Conservation (phyloP, 2,329 filamentous ascomycete species). For the Rhexocercosporidium sp. region DNA sequence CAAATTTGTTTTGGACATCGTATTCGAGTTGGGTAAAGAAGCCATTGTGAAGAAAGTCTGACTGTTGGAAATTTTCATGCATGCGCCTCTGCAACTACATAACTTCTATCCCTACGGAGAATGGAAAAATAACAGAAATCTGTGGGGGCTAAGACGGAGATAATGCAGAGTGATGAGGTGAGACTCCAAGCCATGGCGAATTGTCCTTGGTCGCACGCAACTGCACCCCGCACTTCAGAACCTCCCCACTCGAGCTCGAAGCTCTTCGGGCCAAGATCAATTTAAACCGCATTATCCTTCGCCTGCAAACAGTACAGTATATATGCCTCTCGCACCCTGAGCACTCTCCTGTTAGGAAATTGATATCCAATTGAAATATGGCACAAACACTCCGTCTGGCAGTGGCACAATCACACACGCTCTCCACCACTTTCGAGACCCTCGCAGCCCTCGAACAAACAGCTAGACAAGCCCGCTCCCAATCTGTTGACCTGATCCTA, state of each 20-base stretch:
- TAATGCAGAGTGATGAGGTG: too few species aligned
- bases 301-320: neutral
- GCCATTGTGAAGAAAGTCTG: too few species aligned
- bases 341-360: neutral
- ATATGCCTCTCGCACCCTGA: neutral
- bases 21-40: too few species aligned
- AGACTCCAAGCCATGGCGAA: too few species aligned
- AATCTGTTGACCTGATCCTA: constrained; percentile 70
- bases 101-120: too few species aligned
- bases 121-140: too few species aligned
- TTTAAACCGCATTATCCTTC: neutral
- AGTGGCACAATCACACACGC: constrained; percentile 57
- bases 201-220: neutral
- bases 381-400: constrained; percentile 41
- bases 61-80: too few species aligned
- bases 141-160: too few species aligned
- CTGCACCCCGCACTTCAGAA: neutral
- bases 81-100: too few species aligned
- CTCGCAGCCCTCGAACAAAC: constrained; percentile 68
- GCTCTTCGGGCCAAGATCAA: neutral
- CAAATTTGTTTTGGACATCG: too few species aligned
- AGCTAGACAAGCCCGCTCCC: constrained; percentile 64
- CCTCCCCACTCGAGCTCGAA: neutral
- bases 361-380: constrained; percentile 17
- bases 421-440: constrained; percentile 57